Base-by-base conservation (phyloP, 2,329 filamentous ascomycete genomes). In the Escovopsis sp. region DNA sequence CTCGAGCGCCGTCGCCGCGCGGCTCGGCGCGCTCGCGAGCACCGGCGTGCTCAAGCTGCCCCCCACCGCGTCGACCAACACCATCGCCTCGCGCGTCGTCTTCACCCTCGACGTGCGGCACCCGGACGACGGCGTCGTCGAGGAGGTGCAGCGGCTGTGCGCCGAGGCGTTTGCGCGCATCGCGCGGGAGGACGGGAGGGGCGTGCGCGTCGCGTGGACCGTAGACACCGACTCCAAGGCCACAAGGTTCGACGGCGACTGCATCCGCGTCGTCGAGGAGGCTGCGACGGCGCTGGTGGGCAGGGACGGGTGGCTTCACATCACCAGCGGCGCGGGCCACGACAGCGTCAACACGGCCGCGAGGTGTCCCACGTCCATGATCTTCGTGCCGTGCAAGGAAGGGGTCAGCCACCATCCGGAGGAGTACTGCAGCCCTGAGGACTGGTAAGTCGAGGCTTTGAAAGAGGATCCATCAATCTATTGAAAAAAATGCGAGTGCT, bases 31-130 rank as follows among this genome's bases (percentile, higher is more conserved):
- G 3, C 39, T 62, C 9, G 50, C 56, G 12, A 58, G 59, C 1
- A 58, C 57, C 1, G 59, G 59, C 6, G 52, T 58, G 12, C 11
- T 62, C n/a, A 48, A 49, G n/a, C 50, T 49, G n/a, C 52, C 48
- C 30, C 77, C 75, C 0, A 77, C 77, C 6, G 75, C 70, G 36
- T 89, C 41, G 79, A 78, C 79, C 11, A 85, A 85, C 55, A 85
- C 81, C 0, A 73, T 85, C 1, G 76, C 80, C 0, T 76, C 77
- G 1, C 58, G 65, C n/a, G 79, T 82, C 7, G 68, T 65, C 30
- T 83, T 83, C 59, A 77, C 70, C 11, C 67, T 84, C 6, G 80
- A 85, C 51, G 73, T 84, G 39, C 72, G 80, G 26, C 68, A 74
- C 0, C 69, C 70, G 0, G 62, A 70, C 35, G 70, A 80, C 50